These are phyloP conservation scores for Picea sitchensis DNA, from an alignment of 75 land plant genomes.

Conservation along the genomic window DNA sequence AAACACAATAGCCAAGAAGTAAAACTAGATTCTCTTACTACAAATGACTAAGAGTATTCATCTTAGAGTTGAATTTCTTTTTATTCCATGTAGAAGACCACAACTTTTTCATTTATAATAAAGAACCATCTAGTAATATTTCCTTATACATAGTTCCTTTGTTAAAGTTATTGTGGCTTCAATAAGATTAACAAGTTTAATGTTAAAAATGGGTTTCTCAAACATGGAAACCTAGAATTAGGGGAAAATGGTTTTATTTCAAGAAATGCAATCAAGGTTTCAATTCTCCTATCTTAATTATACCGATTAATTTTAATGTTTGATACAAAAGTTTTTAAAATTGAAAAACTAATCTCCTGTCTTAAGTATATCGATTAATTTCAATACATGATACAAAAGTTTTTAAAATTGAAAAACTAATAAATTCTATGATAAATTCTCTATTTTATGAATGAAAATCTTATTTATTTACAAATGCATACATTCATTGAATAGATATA, in stretches of 20 bases:
- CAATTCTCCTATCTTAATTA: background rate
- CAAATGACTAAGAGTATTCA: conserved; percentile 63
- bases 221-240: conserved; percentile 69
- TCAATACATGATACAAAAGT: too few relatives aligned
- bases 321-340: background rate
- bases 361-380: too few relatives aligned
- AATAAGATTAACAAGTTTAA: conserved; percentile 75
- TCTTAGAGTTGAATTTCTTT: conserved; percentile 67
- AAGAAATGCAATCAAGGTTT: too few relatives aligned
- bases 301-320: background rate
- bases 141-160: conserved; percentile 76
- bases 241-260: background rate
- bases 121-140: conserved; percentile 63
- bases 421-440: too few relatives aligned
- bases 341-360: background rate
- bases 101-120: conserved; percentile 81
- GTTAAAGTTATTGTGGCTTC: conserved; percentile 81
- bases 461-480: background rate
- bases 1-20: conserved; percentile 77
- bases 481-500: background rate
- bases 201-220: conserved; percentile 73
- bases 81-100: conserved; percentile 61
- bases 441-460: too few relatives aligned
- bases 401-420: too few relatives aligned
- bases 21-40: conserved; percentile 84